Conservation (phyloP, 768 basidiomycete genomes). For the Astraeus odoratus region DNA sequence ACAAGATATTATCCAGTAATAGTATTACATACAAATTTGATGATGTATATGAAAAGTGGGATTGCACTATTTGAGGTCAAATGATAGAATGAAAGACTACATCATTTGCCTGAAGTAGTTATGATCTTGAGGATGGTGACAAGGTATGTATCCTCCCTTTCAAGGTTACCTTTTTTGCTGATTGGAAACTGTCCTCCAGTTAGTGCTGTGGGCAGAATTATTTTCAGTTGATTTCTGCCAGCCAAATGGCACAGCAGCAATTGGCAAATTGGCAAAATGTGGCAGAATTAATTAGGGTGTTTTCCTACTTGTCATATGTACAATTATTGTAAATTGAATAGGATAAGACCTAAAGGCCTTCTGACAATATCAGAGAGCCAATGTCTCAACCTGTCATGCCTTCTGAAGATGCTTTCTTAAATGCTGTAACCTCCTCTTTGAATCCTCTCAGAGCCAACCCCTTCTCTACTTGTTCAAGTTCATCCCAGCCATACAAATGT, state of each 20-base stretch:
- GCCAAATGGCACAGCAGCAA: slow-evolving; percentile 6
- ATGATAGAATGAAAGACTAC: too few species aligned
- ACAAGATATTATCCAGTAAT: too few species aligned
- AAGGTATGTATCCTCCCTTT: too few species aligned
- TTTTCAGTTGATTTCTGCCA: slow-evolving; percentile 1
- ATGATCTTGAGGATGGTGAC: too few species aligned
- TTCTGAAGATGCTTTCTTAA: neutral
- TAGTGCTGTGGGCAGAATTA: slow-evolving; percentile 10
- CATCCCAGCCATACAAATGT: too few species aligned
- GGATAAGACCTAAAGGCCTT: neutral
- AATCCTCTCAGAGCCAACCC: too few species aligned
- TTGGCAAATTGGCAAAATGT: slow-evolving; percentile 7
- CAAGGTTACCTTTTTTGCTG: too few species aligned
- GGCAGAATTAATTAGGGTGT: slow-evolving; percentile 2
- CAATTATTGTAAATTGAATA: neutral
- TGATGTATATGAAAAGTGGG: too few species aligned
- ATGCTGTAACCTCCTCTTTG: neutral
- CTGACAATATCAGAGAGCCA: neutral
- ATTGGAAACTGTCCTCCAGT: neutral
- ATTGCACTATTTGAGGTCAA: too few species aligned
- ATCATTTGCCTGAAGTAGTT: too few species aligned
- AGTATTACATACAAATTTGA: too few species aligned
- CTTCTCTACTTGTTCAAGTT: too few species aligned
- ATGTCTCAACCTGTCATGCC: neutral
- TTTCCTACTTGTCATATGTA: neutral